Base-by-base conservation (phyloP, 768 basidiomycete genomes). In the Sistotremastrum niveocremeum region DNA sequence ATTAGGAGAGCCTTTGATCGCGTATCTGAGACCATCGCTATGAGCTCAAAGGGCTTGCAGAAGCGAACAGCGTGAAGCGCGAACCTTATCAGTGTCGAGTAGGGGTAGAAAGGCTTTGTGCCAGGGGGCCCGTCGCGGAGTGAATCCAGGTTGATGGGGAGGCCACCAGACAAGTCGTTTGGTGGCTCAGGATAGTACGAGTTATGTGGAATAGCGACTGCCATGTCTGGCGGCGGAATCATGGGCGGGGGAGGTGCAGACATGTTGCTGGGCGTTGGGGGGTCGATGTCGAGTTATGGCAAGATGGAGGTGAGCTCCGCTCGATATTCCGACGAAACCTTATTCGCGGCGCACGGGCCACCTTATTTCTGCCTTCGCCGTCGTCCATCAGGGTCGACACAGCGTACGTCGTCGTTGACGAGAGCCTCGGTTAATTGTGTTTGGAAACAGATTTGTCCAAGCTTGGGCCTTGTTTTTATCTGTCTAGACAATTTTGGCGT, bases 1-100 rank as follows among this genome's bases (percentile, higher is more conserved):
- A 59, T 83, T 87, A 37, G 86, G 86, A 5, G 87, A 85, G 49
- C 86, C 87, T 64, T 90, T 90, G 62, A 90, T 90, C 46, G 86
- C 86, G 60, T 89, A 90, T 52, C 86, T 89, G 55, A 34, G 50
- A 41, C 46, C 42, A 46, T 32, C 34, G 44, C 47, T 40, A 47
- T 41, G 42, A 46, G 54, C 43, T 42, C 49, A 42, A 52, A 45
- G 42, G 33, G 36, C 28, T n/a, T 35, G 30, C 0, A 28, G 9
- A 34, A 37, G 44, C 40, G 41, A 43, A 44, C 36, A 49, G 46
- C 12, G 11, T 20, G 36, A 42, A 47, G 40, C 48, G 71, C 81
- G 47, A 60, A 87, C 86, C 86, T 78, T 57, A 90, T 90, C 45
- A 90, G 76, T 34, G 86, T 90, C 3, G 86, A 89, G 59, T 90